These are phyloP conservation scores for Diplosphaera chodatii DNA, from an alignment of 139 green algal genomes.

Conservation along the genomic window DNA sequence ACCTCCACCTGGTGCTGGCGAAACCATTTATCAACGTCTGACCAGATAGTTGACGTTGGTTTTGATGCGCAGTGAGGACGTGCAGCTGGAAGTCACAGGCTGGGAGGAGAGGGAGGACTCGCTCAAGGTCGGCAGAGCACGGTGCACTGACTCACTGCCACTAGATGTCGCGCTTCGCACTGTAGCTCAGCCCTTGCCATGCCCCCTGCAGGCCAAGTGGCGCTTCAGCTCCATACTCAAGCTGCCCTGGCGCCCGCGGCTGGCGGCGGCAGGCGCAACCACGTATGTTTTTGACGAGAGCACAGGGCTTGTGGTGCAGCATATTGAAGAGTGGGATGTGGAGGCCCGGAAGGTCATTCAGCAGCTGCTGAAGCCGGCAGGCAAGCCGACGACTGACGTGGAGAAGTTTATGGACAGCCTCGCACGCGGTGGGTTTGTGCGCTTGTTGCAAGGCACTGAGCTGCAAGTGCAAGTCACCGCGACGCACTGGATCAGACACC, in stretches of 20 bases:
- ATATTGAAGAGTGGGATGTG: slow-evolving; percentile 70
- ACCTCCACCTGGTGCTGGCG: too few species aligned
- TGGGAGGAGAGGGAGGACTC: slow-evolving; percentile 38
- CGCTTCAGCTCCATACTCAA: slow-evolving; percentile 52
- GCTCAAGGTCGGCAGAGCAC: too few species aligned
- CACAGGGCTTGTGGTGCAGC: slow-evolving; percentile 47
- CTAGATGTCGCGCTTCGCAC: too few species aligned
- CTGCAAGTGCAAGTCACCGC: too few species aligned
- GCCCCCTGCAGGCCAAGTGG: slow-evolving; percentile 60
- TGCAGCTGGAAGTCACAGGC: slow-evolving; percentile 59
- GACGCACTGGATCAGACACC: too few species aligned
- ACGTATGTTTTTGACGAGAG: slow-evolving; percentile 55
- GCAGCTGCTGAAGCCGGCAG: slow-evolving; percentile 45
- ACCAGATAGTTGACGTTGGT: too few species aligned
- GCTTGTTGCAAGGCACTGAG: too few species aligned
- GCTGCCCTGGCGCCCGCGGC: slow-evolving; percentile 53
- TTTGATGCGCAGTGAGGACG: slow-evolving; percentile 53
- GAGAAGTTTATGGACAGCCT: not conserved
- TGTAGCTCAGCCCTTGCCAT: too few species aligned
- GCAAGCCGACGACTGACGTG: not conserved
- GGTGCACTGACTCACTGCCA: too few species aligned
- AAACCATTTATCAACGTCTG: too few species aligned
- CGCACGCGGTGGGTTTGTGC: not conserved
- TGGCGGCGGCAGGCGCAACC: slow-evolving; percentile 60
- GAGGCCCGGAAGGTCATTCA: slow-evolving; percentile 45